Evolutionary conservation across 2,329 filamentous ascomycete genomes (phyloP).

Genomic region (Aspergillus fumigatiaffinis): DNA sequence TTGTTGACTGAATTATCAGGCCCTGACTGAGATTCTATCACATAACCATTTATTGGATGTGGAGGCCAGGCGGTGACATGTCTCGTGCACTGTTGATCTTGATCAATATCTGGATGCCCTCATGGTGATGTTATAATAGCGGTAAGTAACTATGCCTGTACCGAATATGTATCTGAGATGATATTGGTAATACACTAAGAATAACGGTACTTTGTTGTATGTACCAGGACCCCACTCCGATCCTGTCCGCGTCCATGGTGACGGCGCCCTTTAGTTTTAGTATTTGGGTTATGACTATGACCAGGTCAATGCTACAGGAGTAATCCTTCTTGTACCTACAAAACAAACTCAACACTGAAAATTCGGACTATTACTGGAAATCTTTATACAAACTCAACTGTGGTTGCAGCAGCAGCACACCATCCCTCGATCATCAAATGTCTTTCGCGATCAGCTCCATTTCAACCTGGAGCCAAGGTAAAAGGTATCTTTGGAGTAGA

Average conservation of each 20-base stretch:
- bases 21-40: too few relatives aligned
- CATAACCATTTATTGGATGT: not conserved
- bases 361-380: too few relatives aligned
- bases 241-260: slow-evolving; percentile 16
- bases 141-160: not conserved
- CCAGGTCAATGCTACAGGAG: slow-evolving; percentile 4
- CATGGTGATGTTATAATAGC: not conserved
- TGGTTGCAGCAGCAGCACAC: too few relatives aligned
- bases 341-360: not conserved
- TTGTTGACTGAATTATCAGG: not conserved
- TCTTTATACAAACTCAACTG: too few relatives aligned
- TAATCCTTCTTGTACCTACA: not conserved
- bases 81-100: not conserved
- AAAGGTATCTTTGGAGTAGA: not conserved
- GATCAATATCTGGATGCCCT: not conserved
- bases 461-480: not conserved
- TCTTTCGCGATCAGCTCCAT: not conserved
- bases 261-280: slow-evolving; percentile 15
- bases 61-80: not conserved
- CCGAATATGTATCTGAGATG: not conserved
- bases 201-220: not conserved
- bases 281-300: slow-evolving; percentile 14
- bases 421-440: too few relatives aligned
- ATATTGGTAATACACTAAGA: not conserved
- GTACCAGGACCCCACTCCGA: slow-evolving; percentile 9